Base-by-base conservation (phyloP, 2,329 filamentous ascomycete genomes). In the Thielaviopsis punctulata region DNA sequence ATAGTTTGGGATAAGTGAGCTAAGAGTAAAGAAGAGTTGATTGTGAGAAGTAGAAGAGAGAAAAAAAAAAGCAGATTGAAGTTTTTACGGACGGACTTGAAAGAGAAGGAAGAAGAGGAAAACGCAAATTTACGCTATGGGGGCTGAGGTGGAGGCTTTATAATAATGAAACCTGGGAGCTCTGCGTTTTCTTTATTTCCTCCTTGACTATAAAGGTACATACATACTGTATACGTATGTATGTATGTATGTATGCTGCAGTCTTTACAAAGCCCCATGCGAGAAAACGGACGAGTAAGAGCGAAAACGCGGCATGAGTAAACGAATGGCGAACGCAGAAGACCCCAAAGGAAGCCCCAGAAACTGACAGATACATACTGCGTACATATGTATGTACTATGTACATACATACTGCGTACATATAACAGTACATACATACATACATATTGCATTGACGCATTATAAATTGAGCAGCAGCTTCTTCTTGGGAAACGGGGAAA, bases 1-100 rank as follows among this genome's bases (percentile, higher is more conserved):
- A 53, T 19, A 24, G 51, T 49, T 47, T 18, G 30, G 52, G 36
- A 48, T 52, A 49, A 52, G 41, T 21, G 30, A 22, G 23, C 33
- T 47, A 39, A 36, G 18, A 21, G 8, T 27, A 33, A 45, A 54
- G 24, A 45, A 33, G 45, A 41, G 45, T 50, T 45, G 50, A 41
- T 18, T 22, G 4, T 48, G 12, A 45, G 39, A 48, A 50, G 43
- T 47, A 36, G 45, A 25, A 9, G 49, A 15, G 43, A 27, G 30
- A 51, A 52, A 44, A 41, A 41, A 39, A 51, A 45, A 45, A 13
- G 30, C 30, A 15, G 30, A 36, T 15, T 36, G 30, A 36, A 33
- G 27, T 33, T 33, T 33, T 33, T 4, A 33, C 13, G 7, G 12
- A n/a, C 13, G 7, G 30, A 36, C 13, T 15, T 15, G 30, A n/a